Evolutionary conservation across 305 asterid genomes (phyloP).

Genomic region (Fraxinus velutina): DNA sequence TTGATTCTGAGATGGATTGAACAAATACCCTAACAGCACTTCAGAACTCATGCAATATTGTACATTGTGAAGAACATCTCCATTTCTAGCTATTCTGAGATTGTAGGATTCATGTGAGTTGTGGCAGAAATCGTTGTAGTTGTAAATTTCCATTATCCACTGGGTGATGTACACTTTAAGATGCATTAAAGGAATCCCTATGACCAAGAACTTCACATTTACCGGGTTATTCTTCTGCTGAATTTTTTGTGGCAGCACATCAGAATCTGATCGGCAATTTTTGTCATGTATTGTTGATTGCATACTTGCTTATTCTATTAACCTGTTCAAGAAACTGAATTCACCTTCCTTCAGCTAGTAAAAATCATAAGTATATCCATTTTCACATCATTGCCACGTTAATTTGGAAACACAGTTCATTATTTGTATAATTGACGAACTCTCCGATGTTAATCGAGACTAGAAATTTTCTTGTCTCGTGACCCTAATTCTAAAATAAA

Average conservation of each 20-base stretch:
- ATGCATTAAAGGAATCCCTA: neutral
- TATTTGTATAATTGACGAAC: neutral
- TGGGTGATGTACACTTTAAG: neutral
- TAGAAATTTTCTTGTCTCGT: neutral
- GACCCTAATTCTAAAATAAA: neutral
- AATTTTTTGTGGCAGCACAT: neutral
- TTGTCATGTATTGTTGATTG: neutral
- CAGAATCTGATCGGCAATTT: neutral
- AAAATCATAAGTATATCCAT: neutral
- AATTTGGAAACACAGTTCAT: neutral
- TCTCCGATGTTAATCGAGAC: neutral
- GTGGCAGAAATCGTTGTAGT: neutral
- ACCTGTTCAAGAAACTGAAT: neutral
- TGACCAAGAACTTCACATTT: neutral
- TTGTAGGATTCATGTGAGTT: neutral
- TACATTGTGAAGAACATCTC: neutral
- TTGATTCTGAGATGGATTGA: neutral
- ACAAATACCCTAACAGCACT: neutral
- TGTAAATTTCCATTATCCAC: neutral
- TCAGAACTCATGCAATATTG: neutral
- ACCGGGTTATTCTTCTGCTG: neutral
- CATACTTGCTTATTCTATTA: neutral
- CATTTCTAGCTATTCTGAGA: neutral
- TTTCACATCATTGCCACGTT: neutral
- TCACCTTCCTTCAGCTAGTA: neutral